Evolutionary conservation across 1,139 yeast genomes (phyloP), one percentile per base, ranked within the genome.

Genomic region (Ogataea hybrid): DNA sequence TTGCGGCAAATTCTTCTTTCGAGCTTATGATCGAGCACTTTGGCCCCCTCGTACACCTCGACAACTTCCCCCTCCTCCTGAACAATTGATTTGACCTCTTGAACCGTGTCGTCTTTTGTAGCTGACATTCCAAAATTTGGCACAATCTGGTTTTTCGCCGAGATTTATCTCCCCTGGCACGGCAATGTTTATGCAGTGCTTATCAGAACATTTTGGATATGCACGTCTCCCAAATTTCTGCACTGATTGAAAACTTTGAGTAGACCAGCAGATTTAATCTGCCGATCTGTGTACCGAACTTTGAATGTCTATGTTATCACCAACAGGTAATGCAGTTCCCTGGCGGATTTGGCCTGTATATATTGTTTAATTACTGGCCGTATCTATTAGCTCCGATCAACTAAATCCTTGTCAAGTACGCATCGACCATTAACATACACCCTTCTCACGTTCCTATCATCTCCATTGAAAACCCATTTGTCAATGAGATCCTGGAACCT

Each of bases 381-480:
- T 4, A 6, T 18, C 20, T 18, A 18, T 18, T 18, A 18, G 7
- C 7, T 18, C 20, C 20, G 20, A 5, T 30, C 9, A 11, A 14
- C 14, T 23, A 12, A 16, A 8, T 20, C 35, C 50, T 77, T 78
- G 47, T 71, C 68, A 7, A 76, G 66, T 11, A 82, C 84, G 35
- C 69, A 54, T 45, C 72, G 64, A 3, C 97, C 97, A 53, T 78
- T 76, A 25, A 88, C 87, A 88, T 89, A 89, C 7, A 89, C 96
- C 43, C 68, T 71, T 10, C 67, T 57, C 31, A 90, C 80, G 59
- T 89, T 89, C 56, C 97, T 72, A 61, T 89, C 96, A 62, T 89
- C 97, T 20, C 96, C 97, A 43, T 79, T 75, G 58, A 85, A 89
- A n/a, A 88, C 70, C 97, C 97, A 89, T 60, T 86, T 87, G 34